Conservation (phyloP, 805 yeast genomes). For the Candida maris region DNA sequence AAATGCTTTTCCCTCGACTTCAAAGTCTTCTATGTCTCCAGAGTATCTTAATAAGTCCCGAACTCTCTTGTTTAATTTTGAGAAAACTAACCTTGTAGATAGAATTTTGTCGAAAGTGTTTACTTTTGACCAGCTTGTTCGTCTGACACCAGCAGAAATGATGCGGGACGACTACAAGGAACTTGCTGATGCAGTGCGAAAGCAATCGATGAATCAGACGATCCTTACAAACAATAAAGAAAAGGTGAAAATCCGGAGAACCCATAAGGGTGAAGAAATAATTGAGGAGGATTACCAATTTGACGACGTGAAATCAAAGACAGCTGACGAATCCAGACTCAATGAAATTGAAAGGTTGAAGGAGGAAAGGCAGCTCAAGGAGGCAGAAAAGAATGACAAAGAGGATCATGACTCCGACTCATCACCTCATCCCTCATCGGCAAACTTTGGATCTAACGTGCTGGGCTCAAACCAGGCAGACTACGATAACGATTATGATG, state of each 20-base stretch:
- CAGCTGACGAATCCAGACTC: constrained; percentile 22
- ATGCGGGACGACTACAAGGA: constrained; percentile 65
- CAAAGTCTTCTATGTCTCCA: constrained; percentile 13
- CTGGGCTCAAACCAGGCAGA: constrained; percentile 5
- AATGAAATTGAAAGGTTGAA: constrained; percentile 26
- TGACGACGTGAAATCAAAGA: constrained; percentile 19
- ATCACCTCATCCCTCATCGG: constrained; percentile 7
- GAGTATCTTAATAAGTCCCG: constrained; percentile 68
- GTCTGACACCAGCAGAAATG: constrained; percentile 69
- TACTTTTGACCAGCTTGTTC: constrained; percentile 55
- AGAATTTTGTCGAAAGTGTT: constrained; percentile 55
- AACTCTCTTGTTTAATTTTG: constrained; percentile 56
- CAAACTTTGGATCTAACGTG: constrained; percentile 13
- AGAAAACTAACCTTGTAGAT: constrained; percentile 55
- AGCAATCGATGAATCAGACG: constrained; percentile 63
- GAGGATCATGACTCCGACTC: constrained; percentile 6
- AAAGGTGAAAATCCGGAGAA: constrained; percentile 66
- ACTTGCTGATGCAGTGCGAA: constrained; percentile 67
- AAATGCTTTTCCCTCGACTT: constrained; percentile 24
- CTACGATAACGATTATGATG: constrained; percentile 6
- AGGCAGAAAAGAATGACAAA: constrained; percentile 11
- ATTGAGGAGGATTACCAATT: constrained; percentile 50
- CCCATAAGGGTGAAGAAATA: constrained; percentile 88
- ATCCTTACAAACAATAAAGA: constrained; percentile 46
- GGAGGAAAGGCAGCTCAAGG: constrained; percentile 17